Base-by-base conservation (phyloP, 306 rosid genomes). In the Neltuma alba region DNA sequence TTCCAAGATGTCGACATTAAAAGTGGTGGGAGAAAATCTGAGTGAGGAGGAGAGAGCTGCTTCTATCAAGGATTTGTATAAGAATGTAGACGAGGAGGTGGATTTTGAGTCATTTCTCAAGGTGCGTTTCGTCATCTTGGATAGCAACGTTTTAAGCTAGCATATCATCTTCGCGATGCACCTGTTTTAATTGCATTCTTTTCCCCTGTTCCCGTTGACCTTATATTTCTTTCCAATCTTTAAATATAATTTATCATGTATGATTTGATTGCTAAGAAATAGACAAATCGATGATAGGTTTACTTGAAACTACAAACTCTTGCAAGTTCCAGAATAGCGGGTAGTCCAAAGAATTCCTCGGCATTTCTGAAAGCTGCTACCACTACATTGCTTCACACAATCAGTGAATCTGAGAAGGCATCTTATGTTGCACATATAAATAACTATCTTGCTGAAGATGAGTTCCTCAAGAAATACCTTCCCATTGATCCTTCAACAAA, bases 391-490 rank as follows among this genome's bases (percentile, higher is more conserved):
- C 99, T 95, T 80, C 99, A 95, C 87, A 95, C 99, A 10, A 95
- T 95, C 76, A 95, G 99, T 54, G 98, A 95, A 90, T 90, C 99
- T 10, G 99, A 95, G 92, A 95, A 93, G 85, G 86, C 99, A 11
- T 95, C 99, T 27, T 95, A 95, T 64, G 94, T 93, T n/a, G 89
- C 88, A 7, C 99, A 95, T 79, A 95, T 93, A 85, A 95, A 93
- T 79, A 87, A 87, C 85, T 95, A 93, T 89, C 97, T 95, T 54
- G 93, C 83, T 23, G 79, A 84, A 72, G 99, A 95, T 86, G 87
- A 90, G 36, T 95, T 95, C 73, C 82, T 95, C 40, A 87, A 89
- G 86, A 90, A 77, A 85, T 93, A 84, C 80, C 91, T 95, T 61
- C 99, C 99, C 3, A 88, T 95, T 55, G 98, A 95, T 82, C 88